Base-by-base conservation (phyloP, 768 basidiomycete genomes). In the Paxillus involutus region DNA sequence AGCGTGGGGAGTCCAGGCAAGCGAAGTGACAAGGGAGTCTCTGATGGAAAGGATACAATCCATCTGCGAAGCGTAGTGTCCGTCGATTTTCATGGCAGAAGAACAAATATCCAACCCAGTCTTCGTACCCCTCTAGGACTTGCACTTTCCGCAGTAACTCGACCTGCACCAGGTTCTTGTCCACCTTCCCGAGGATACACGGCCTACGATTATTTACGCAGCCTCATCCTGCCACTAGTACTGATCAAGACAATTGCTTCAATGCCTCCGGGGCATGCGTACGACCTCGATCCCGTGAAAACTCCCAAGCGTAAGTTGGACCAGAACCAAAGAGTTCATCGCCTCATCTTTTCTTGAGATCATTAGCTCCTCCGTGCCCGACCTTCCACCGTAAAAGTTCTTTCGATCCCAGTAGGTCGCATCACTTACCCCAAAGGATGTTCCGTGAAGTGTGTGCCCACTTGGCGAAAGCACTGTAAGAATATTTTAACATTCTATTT, bases 201-300 rank as follows among this genome's bases (percentile, higher is more conserved):
- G 95, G 94, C 4, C n/a, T 97, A 96, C 69, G 85, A 86, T 53
- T 97, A 96, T 68, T 75, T 97, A n/a, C 81, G 94, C 17, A 82
- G 79, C 43, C 77, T 95, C 21, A 80, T 96, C 44, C 75, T 80
- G 41, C 91, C 93, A 3, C 76, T n/a, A n/a, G n/a, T n/a, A n/a
- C n/a, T 96, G 30, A 79, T 97, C 58, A 80, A 86, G 59, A 82
- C 81, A 19, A 89, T 97, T 80, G 71, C 79, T 6, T 75, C 81
- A 6, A 80, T 90, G 70, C 90, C 92, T 2, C 66, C 82, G 7
- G 91, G 86, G 10, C 83, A 83, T 52, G 82, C 83, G 2, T 94
- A 89, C 65, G 88, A 91, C 55, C 73, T 95, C 33, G 91, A 95
- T 68, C 88, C 91, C 47, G 69, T 74, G 47, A 83, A 77, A 70